Evolutionary conservation across 352 stramenopile species (phyloP).

Genomic region (Thalassiosira mediterranea): DNA sequence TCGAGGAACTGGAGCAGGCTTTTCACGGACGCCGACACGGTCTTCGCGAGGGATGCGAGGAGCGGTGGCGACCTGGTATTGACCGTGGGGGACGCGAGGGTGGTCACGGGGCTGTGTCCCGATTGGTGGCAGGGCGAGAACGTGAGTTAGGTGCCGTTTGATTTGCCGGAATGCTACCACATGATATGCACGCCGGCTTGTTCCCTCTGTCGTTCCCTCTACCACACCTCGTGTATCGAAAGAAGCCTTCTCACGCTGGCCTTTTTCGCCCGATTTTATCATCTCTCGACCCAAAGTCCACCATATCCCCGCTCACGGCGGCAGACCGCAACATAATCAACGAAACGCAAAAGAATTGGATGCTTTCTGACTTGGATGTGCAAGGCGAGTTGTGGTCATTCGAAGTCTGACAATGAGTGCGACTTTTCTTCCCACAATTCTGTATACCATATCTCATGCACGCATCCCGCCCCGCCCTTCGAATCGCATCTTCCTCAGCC

Average conservation of each 20-base stretch:
- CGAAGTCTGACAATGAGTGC: too few relatives aligned
- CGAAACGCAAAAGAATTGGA: constrained; percentile 81
- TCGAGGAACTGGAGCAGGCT: constrained; percentile 72
- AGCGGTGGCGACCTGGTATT: constrained; percentile 78
- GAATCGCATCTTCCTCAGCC: constrained; percentile 54
- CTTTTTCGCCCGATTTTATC: too few relatives aligned
- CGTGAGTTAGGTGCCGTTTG: too few relatives aligned
- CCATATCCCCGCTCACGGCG: constrained; percentile 70
- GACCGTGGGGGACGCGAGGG: constrained; percentile 73
- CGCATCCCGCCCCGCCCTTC: too few relatives aligned
- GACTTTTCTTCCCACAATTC: too few relatives aligned
- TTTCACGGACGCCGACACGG: constrained; percentile 71
- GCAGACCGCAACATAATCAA: constrained; percentile 73
- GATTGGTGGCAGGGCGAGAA: constrained; percentile 84
- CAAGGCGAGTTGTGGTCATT: constrained; percentile 8
- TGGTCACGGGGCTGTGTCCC: constrained; percentile 71
- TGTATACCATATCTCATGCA: too few relatives aligned
- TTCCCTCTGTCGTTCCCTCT: too few relatives aligned
- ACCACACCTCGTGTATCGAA: too few relatives aligned
- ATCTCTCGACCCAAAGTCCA: too few relatives aligned
- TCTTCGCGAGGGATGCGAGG: constrained; percentile 75
- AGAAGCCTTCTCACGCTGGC: too few relatives aligned
- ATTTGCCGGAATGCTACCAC: too few relatives aligned
- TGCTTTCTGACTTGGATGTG: constrained; percentile 74
- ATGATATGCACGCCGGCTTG: too few relatives aligned